Percentiles rank a stretch among this genome's conserved stretches.
These are phyloP conservation scores for Mrakia blollopis DNA, from an alignment of 768 basidiomycete species.

Conservation along the genomic window DNA sequence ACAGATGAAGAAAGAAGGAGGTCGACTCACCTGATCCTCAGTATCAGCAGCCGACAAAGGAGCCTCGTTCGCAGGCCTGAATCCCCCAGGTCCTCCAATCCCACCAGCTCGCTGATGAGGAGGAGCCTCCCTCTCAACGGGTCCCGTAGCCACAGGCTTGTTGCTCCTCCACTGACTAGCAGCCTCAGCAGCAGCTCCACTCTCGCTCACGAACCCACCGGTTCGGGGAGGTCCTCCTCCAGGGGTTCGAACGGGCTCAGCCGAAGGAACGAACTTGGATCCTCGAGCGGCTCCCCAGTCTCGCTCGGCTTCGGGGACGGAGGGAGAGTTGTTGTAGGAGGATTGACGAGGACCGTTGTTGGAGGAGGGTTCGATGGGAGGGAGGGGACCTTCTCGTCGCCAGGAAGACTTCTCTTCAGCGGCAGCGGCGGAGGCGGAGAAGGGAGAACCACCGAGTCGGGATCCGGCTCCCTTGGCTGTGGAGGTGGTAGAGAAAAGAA, in stretches of 20 bases:
- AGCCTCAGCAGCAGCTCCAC: conserved; percentile 40
- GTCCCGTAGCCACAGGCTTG: conserved; percentile 41
- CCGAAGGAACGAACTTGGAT: conserved; percentile 43
- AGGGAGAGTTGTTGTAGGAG: conserved; percentile 32
- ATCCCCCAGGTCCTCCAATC: background rate
- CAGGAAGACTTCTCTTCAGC: conserved; percentile 78
- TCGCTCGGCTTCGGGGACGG: conserved; percentile 39
- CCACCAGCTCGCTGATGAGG: conserved; percentile 49
- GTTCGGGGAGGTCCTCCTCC: conserved; percentile 34
- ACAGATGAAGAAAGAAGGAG: background rate
- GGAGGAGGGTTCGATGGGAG: conserved; percentile 41
- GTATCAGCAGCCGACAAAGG: conserved; percentile 55
- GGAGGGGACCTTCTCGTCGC: conserved; percentile 82
- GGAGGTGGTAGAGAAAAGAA: conserved; percentile 22
- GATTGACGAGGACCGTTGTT: conserved; percentile 48
- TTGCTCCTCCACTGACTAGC: conserved; percentile 39
- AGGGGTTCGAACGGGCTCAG: conserved; percentile 24
- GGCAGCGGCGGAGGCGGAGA: conserved; percentile 45
- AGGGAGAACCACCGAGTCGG: conserved; percentile 43
- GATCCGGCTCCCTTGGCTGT: conserved; percentile 67
- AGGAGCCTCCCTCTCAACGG: conserved; percentile 35
- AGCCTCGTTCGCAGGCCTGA: conserved; percentile 26
- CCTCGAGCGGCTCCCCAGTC: conserved; percentile 47
- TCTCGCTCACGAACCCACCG: conserved; percentile 35
- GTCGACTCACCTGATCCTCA: conserved; percentile 56